A percentile compares a stretch with the other conserved stretches of the same genome.
phyloP scores from a whole-genome alignment of 1,284 basidiomycete species.

The Coniophora puteana region DNA sequence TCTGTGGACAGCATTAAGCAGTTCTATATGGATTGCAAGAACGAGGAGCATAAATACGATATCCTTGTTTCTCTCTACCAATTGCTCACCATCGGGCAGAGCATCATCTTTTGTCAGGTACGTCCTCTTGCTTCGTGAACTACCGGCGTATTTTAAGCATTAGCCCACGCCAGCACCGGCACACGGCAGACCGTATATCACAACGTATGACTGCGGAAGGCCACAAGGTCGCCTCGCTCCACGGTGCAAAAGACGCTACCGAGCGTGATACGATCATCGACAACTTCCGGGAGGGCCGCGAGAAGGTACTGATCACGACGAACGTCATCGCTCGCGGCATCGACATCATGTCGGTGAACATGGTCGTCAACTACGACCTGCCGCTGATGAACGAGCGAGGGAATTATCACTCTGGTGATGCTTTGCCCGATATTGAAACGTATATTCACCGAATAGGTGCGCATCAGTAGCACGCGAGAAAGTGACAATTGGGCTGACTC shows the following conservation, averaged over 20 bases:
- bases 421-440: conserved; percentile 87
- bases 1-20: conserved; percentile 95
- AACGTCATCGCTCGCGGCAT: conserved; percentile 99
- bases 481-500: conserved; percentile 8
- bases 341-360: conserved; percentile 98
- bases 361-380: conserved; percentile 98
- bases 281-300: conserved; percentile 92
- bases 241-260: conserved; percentile 87
- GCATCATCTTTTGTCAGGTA: conserved; percentile 95
- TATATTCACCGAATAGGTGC: conserved; percentile 97
- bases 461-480: conserved; percentile 22
- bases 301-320: conserved; percentile 98
- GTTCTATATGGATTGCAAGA: conserved; percentile 94
- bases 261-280: conserved; percentile 95
- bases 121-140: conserved; percentile 19
- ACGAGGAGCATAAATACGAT: conserved; percentile 94
- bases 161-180: conserved; percentile 58
- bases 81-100: conserved; percentile 92
- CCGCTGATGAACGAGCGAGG: conserved; percentile 78
- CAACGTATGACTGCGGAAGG: conserved; percentile 90
- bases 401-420: conserved; percentile 39
- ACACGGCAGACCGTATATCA: conserved; percentile 92
- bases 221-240: conserved; percentile 94
- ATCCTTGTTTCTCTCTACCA: conserved; percentile 91
- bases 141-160: conserved; percentile 3